Evolutionary conservation across 2,329 filamentous ascomycete genomes (phyloP), one percentile per base, ranked within the genome.

Genomic region (Nothopassalora personata): DNA sequence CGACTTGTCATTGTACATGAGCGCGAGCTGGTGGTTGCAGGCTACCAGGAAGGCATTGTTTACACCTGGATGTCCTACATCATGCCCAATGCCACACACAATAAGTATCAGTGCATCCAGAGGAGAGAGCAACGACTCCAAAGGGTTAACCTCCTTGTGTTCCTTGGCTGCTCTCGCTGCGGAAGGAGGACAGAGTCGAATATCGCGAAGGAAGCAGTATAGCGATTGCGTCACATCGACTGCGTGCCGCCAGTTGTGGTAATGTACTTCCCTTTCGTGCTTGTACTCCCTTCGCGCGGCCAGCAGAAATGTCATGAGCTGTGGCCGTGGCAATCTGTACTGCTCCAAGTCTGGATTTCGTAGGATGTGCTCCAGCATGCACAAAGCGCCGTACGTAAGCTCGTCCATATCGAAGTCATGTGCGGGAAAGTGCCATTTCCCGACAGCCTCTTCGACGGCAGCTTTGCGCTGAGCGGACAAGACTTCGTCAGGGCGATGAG

Each of bases 161-260:
- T 33, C 28, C 70, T 63, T 18, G 73, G 72, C 1, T 72, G 71
- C 31, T 70, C 62, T 58, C 47, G 83, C 74, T 89, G 94, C 5
- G 83, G 81, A 13, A 88, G 88, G 53, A 95, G 78, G 34, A 86
- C 85, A 68, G 23, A 72, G 52, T 15, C 65, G 66, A 13, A 70
- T 59, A 58, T 90, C 89, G 54, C 96, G 86, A 5, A 97, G 83
- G 71, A 97, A 96, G 76, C 88, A 86, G 73, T 97, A 97, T 3
- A 91, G 86, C 1, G 93, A 95, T 74, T 97, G 93, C 55, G 97
- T 81, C 30, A 99, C 94, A 74, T 99, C 94, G 62, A 97, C 88
- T 23, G 96, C 94, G 75, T 99, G 94, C 56, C 93, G 89, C 73
- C 97, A 99, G 75, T 99, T 99, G 79, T 99, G 94, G 71, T 97